Conservation (phyloP, 352 stramenopile genomes). For the Globisporangium paddicum region DNA sequence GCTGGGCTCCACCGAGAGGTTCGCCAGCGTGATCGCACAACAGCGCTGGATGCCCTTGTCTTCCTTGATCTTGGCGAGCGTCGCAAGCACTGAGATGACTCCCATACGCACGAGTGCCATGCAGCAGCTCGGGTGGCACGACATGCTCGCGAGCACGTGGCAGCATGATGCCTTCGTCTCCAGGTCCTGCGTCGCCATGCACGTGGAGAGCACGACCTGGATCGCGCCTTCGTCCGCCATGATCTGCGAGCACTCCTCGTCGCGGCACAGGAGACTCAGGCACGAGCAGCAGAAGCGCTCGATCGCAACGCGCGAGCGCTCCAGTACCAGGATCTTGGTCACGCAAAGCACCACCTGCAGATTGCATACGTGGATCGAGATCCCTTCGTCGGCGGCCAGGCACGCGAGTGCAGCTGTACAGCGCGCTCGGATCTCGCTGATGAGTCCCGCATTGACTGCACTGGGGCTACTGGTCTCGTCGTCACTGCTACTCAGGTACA, state of each 20-base stretch:
- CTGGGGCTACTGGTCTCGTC: neutral
- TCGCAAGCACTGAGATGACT: constrained; percentile 50
- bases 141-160: constrained; percentile 71
- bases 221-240: constrained; percentile 47
- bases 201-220: constrained; percentile 53
- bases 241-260: constrained; percentile 56
- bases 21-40: constrained; percentile 64
- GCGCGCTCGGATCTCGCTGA: constrained; percentile 50
- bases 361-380: constrained; percentile 34
- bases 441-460: constrained; percentile 3
- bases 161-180: constrained; percentile 74
- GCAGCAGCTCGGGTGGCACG: constrained; percentile 59
- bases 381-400: constrained; percentile 42
- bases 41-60: constrained; percentile 49
- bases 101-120: constrained; percentile 42
- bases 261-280: constrained; percentile 62
- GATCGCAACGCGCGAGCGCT: constrained; percentile 50
- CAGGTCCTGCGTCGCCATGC: constrained; percentile 48
- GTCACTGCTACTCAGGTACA: constrained; percentile 35
- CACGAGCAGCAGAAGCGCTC: constrained; percentile 69
- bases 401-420: constrained; percentile 62
- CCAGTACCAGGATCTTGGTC: constrained; percentile 38
- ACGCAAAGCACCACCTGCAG: constrained; percentile 53
- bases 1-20: constrained; percentile 47
- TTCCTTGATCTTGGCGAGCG: constrained; percentile 48